Evolutionary conservation across 1,284 basidiomycete species (phyloP).

Genomic region (Rhizoctonia solani): DNA sequence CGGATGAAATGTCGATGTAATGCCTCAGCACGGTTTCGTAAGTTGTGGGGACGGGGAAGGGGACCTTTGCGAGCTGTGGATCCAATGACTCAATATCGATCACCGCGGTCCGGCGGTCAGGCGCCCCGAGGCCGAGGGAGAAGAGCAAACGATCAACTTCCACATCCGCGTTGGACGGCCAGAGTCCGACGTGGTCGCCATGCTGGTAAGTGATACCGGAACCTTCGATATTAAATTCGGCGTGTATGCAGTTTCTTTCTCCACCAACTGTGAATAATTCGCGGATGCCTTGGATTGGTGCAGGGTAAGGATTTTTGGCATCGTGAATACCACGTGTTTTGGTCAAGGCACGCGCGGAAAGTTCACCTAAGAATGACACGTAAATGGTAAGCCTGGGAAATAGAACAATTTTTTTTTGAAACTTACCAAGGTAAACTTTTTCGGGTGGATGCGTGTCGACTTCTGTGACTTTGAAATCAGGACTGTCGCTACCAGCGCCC

Average conservation of each 20-base stretch:
- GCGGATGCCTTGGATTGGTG: slow-evolving; percentile 74
- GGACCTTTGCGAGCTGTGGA: slow-evolving; percentile 96
- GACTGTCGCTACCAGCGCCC: slow-evolving; percentile 92
- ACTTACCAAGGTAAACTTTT: slow-evolving; percentile 87
- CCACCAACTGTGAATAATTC: slow-evolving; percentile 81
- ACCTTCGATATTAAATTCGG: slow-evolving; percentile 93
- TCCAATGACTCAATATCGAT: slow-evolving; percentile 95
- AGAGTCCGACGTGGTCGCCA: slow-evolving; percentile 96
- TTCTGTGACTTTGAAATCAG: slow-evolving; percentile 92
- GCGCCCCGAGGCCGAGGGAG: slow-evolving; percentile 75
- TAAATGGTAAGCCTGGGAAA: slow-evolving; percentile 16
- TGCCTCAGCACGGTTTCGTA: slow-evolving; percentile 93
- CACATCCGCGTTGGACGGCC: slow-evolving; percentile 92
- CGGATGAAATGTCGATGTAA: slow-evolving; percentile 94
- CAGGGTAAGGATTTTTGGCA: slow-evolving; percentile 94
- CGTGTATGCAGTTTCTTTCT: slow-evolving; percentile 92
- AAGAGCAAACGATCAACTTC: slow-evolving; percentile 90
- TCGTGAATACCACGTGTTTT: slow-evolving; percentile 93
- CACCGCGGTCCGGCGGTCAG: slow-evolving; percentile 74
- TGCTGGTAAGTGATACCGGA: slow-evolving; percentile 99
- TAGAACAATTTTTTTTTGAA: neutral
- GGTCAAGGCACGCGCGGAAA: slow-evolving; percentile 87
- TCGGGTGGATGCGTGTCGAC: slow-evolving; percentile 70
- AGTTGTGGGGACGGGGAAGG: slow-evolving; percentile 96
- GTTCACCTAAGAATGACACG: slow-evolving; percentile 61